Evolutionary conservation across 1,284 basidiomycete species (phyloP).

Genomic region (Apiotrichum porosum): DNA sequence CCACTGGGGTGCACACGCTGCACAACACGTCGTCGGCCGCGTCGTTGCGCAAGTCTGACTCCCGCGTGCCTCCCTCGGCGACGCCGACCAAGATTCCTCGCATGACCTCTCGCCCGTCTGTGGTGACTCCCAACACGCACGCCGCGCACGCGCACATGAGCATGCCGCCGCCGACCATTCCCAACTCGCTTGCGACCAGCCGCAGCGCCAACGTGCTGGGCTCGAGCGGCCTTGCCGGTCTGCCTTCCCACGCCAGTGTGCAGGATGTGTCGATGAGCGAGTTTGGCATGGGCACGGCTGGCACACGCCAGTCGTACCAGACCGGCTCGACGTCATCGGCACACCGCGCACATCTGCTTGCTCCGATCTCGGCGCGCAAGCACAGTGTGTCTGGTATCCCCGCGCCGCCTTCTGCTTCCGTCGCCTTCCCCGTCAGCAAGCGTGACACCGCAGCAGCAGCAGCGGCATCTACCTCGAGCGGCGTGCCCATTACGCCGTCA

Average conservation of each 20-base stretch:
- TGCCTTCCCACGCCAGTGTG: slow-evolving; percentile 2
- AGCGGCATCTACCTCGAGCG: no score
- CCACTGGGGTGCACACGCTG: slow-evolving; percentile 68
- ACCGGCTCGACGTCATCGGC: slow-evolving; percentile 23
- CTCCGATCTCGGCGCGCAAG: slow-evolving; percentile 36
- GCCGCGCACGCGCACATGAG: slow-evolving; percentile 8
- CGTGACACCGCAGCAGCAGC: slow-evolving; percentile 9
- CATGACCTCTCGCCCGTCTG: slow-evolving; percentile 60
- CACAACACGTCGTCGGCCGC: slow-evolving; percentile 50
- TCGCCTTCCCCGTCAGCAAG: not conserved
- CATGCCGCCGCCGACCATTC: slow-evolving; percentile 31
- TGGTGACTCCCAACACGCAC: slow-evolving; percentile 14
- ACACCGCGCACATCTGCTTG: slow-evolving; percentile 38
- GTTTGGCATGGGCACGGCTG: slow-evolving; percentile 4
- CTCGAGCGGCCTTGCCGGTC: slow-evolving; percentile 1
- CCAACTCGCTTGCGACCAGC: slow-evolving; percentile 15
- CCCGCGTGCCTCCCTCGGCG: slow-evolving; percentile 29
- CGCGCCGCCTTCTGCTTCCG: slow-evolving; percentile 5
- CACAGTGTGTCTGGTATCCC: slow-evolving; percentile 18
- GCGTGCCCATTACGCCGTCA: slow-evolving; percentile 27
- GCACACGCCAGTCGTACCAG: slow-evolving; percentile 11
- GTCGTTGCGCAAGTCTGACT: slow-evolving; percentile 25
- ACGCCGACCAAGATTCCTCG: slow-evolving; percentile 89
- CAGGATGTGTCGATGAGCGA: slow-evolving; percentile 9
- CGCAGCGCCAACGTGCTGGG: slow-evolving; percentile 11